Conservation (phyloP, 2,329 filamentous ascomycete genomes). For the Fusarium musae region DNA sequence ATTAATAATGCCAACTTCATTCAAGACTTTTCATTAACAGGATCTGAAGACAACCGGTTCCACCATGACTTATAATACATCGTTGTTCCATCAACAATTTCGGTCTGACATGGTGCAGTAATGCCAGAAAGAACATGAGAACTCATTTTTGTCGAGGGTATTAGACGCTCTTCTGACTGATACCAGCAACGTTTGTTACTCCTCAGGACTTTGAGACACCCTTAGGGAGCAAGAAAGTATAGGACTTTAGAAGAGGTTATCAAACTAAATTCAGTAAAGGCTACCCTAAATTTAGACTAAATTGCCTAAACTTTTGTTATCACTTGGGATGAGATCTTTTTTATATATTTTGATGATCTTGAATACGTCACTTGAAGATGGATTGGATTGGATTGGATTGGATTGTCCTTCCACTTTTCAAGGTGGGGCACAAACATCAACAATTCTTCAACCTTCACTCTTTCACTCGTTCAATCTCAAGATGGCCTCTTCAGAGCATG, state of each 20-base stretch:
- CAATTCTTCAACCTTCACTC: neutral
- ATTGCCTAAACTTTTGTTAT: too few species aligned
- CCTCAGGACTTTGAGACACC: too few species aligned
- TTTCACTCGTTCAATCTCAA: neutral
- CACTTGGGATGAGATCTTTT: neutral
- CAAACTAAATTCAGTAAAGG: too few species aligned
- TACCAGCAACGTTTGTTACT: neutral
- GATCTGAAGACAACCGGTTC: neutral
- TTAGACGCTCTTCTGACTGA: neutral
- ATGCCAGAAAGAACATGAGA: neutral
- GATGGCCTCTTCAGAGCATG: constrained; percentile 35
- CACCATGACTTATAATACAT: neutral
- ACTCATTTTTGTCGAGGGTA: neutral
- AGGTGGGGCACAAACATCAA: constrained; percentile 25
- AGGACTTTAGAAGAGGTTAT: too few species aligned
- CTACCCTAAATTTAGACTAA: too few species aligned
- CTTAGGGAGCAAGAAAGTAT: too few species aligned
- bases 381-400: neutral
- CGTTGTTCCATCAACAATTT: fast-evolving
- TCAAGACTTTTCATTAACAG: neutral
- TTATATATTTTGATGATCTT: neutral
- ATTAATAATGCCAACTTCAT: neutral
- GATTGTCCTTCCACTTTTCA: constrained; percentile 32
- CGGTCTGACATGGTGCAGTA: too few species aligned
- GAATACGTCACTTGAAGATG: constrained; percentile 19